Evolutionary conservation across 2,329 filamentous ascomycete species (phyloP), one percentile per base, ranked within the genome.

Genomic region (Rhynchosporium graminicola): DNA sequence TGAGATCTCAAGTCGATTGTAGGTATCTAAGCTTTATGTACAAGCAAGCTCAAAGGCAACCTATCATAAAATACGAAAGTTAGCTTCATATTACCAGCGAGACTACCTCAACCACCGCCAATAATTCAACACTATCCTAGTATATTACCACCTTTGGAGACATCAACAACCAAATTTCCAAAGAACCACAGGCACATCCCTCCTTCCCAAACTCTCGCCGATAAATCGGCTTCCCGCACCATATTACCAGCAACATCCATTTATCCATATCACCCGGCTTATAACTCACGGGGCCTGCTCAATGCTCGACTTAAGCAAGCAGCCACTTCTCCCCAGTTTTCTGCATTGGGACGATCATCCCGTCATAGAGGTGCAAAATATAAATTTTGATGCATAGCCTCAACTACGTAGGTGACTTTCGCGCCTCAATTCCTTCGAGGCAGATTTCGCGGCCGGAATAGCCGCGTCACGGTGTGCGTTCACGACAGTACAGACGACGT

Each of bases 401-500:
- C 8, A 20, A 20, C 8, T 43, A 43, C 40, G 4, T 5, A 36
- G 33, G n/a, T 46, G 4, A 15, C 40, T 42, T 40, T 42, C 54
- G 40, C 40, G 38, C n/a, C 54, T 46, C 54, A 57, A 57, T 57
- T 45, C 45, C 52, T 33, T 20, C 54, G 45, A 36, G 54, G 42
- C 54, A 57, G 54, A 45, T 45, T 57, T 57, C 26, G 54, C 54
- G 40, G 40, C 26, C 46, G 38, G 40, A 57, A 57, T 46, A 57
- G 54, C 54, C 54, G 40, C 54, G 40, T 46, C 54, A 29, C 54
- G 54, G 28, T 15, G 28, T 46, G 29, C 54, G 4, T 46, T 6
- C 20, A 29, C 15, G 46, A 48, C 9, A 15, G 4, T n/a, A 15
- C 12, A 43, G 51, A 54, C 36, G 29, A 28, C 52, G 31, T 13